These are phyloP conservation scores for Beauveria rudraprayagi DNA, from an alignment of 2,329 filamentous ascomycete genomes.

Conservation along the genomic window DNA sequence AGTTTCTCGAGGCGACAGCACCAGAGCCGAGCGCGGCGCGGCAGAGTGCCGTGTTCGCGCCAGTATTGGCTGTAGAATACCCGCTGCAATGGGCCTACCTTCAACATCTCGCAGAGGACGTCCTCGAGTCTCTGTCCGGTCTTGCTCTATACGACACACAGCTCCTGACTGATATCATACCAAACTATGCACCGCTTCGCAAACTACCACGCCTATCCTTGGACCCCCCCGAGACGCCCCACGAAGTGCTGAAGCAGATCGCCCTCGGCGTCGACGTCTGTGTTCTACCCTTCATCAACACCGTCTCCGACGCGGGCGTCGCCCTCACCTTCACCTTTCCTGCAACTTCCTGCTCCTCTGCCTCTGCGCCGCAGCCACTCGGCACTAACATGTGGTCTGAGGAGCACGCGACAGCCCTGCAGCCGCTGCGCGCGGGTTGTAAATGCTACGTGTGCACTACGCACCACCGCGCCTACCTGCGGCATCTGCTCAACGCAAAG, in stretches of 20 bases:
- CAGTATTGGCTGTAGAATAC: conserved; percentile 66
- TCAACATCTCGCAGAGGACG: conserved; percentile 58
- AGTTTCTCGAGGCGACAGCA: conserved; percentile 44
- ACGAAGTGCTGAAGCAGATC: conserved; percentile 69
- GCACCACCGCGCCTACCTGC: conserved; percentile 80
- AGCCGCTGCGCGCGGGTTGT: conserved; percentile 57
- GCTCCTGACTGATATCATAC: conserved; percentile 55
- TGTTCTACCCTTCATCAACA: conserved; percentile 65
- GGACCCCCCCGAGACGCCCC: conserved; percentile 60
- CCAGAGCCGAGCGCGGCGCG: conserved; percentile 25
- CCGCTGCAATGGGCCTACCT: conserved; percentile 75
- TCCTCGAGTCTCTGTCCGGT: conserved; percentile 49
- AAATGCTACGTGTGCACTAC: conserved; percentile 73
- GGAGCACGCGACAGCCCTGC: conserved; percentile 51
- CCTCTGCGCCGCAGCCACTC: conserved; percentile 36
- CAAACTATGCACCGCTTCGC: conserved; percentile 43
- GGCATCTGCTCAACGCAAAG: conserved; percentile 79
- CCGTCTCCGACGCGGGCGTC: conserved; percentile 74
- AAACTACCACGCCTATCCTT: conserved; percentile 68
- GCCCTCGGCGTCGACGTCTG: conserved; percentile 72
- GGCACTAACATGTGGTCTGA: conserved; percentile 72
- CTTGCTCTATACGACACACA: conserved; percentile 73
- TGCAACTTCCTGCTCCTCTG: conserved; percentile 16
- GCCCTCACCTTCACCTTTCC: conserved; percentile 76
- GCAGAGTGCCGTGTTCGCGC: conserved; percentile 43